Evolutionary conservation across 495 filamentous ascomycete genomes (phyloP), one percentile per base, ranked within the genome.

Genomic region (Rhizodiscina lignyota): DNA sequence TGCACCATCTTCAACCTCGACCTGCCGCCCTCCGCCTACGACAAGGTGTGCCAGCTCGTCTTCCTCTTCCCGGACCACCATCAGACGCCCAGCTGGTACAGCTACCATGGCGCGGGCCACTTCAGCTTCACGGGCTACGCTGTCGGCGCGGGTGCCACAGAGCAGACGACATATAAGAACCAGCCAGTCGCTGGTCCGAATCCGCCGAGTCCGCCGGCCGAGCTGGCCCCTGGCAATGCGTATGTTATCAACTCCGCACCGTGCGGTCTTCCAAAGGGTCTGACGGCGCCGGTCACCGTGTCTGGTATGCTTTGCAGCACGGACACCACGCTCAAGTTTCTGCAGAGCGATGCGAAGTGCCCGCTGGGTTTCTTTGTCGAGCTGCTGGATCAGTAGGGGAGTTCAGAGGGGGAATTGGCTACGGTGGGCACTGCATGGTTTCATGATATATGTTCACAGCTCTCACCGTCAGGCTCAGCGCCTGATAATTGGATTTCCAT

Each of bases 21-120:
- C 4, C 31, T 46, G 15, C 39, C 39, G 18, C 29, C 20, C 22
- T 23, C 38, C 29, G 39, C 38, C 30, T 32, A 29, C 34, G 37
- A 39, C 43, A 46, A 42, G 19, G 35, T 38, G 17, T 46, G 43
- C 43, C 38, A 28, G 18, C 43, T 46, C 29, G 39, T 34, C 19
- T 46, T 46, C 43, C 38, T 42, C 39, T 46, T 46, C 30, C 43
- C 43, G 5, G 34, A 35, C 19, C 22, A 27, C 13, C 6, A 21
- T 1, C 35, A 41, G 23, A 37, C 81, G 0, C 82, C 75, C 1
- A 87, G 87, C 81, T 69, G 84, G 32, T 83, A 84, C 18, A 86
- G 82, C 3, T 67, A 89, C 41, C 61, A 63, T 20, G 63, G 69
- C 0, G 46, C 60, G 2, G 72, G 74, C 32, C 79, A 86, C 49